These are phyloP conservation scores for Speleostelium caveatum DNA, from an alignment of 78 protist genomes.

Conservation along the genomic window DNA sequence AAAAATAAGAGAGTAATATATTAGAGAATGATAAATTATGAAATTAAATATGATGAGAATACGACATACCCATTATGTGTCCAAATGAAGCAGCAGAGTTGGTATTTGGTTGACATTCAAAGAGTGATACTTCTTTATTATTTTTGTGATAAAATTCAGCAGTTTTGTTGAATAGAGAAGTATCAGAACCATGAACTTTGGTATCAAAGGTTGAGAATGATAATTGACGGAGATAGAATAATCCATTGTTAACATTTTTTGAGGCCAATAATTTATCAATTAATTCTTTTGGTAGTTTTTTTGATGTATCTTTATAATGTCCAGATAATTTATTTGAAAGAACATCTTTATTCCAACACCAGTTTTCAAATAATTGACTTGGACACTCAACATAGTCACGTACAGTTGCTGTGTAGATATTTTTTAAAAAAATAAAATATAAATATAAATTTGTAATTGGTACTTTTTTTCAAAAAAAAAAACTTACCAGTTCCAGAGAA, in stretches of 20 bases:
- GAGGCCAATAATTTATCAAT: neutral
- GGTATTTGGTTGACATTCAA: constrained; percentile 57
- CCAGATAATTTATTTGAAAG: constrained; percentile 36
- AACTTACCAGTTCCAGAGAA: constrained; percentile 77
- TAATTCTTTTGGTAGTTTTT: constrained; percentile 13
- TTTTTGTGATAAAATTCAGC: neutral
- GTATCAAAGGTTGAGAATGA: constrained; percentile 36
- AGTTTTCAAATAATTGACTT: constrained; percentile 83
- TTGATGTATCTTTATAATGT: constrained; percentile 51
- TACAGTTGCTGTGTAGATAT: no score
- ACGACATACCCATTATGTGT: constrained; percentile 19
- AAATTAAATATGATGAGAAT: neutral
- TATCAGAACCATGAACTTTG: constrained; percentile 2
- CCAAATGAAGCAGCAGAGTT: constrained; percentile 77
- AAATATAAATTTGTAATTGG: no score
- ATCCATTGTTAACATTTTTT: constrained; percentile 25
- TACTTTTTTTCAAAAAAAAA: no score
- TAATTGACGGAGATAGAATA: constrained; percentile 43
- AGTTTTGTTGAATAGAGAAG: neutral
- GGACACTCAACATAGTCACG: constrained; percentile 86
- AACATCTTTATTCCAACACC: constrained; percentile 82
- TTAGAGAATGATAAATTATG: neutral
- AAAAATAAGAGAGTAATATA: no score
- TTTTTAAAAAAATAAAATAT: no score
- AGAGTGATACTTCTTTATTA: neutral